Conservation (phyloP, 2,329 filamentous ascomycete species). For the Sporothrix mexicana region DNA sequence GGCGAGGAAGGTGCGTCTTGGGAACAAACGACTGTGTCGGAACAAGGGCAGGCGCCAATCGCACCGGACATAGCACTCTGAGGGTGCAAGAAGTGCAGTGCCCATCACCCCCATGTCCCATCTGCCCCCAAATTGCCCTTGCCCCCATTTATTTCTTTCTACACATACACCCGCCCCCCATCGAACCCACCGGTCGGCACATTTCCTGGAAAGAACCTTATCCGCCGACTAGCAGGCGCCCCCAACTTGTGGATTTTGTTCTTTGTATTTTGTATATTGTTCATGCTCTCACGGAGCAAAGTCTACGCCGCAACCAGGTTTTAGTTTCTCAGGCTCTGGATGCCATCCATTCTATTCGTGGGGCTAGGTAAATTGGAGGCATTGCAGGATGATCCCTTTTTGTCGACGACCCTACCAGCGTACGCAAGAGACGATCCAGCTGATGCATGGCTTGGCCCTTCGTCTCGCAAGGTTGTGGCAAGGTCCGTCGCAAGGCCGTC, state of each 20-base stretch:
- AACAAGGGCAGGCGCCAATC: too few species aligned
- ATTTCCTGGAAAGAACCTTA: conserved; percentile 20
- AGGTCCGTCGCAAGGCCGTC: too few species aligned
- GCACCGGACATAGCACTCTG: too few species aligned
- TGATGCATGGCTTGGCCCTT: background rate
- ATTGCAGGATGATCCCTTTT: too few species aligned
- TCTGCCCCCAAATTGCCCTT: too few species aligned
- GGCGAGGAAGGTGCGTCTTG: too few species aligned
- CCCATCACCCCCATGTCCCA: too few species aligned
- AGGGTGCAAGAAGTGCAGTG: background rate
- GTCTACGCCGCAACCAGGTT: background rate
- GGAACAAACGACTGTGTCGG: too few species aligned
- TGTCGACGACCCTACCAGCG: too few species aligned
- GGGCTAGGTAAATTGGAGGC: background rate
- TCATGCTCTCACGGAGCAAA: too few species aligned
- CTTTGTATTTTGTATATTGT: too few species aligned
- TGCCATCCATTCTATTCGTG: background rate
- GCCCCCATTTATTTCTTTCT: background rate
- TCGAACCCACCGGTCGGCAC: background rate
- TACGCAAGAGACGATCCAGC: background rate
- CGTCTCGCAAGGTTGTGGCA: too few species aligned
- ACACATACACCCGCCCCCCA: background rate
- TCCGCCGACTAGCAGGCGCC: background rate
- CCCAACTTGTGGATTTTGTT: background rate
- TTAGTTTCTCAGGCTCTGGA: background rate